Evolutionary conservation across 1,284 basidiomycete genomes (phyloP).

Genomic region (Malassezia obtusa): DNA sequence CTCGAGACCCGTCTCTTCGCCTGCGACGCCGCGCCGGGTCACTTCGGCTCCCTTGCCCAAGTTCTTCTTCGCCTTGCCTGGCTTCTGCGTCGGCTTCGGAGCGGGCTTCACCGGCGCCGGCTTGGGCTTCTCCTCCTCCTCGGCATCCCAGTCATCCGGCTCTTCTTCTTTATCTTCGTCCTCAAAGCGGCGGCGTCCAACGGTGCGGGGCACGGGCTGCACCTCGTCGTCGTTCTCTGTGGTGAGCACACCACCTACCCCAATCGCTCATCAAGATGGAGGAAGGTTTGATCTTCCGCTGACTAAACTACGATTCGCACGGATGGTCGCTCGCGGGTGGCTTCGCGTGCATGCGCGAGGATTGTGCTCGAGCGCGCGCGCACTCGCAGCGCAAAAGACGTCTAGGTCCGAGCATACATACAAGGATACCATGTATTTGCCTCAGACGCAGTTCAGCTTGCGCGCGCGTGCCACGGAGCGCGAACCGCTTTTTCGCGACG

Average conservation of each 20-base stretch:
- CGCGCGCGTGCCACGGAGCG: slow-evolving; percentile 62
- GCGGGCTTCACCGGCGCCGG: slow-evolving; percentile 37
- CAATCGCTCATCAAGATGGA: slow-evolving; percentile 31
- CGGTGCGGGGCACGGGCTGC: slow-evolving; percentile 15
- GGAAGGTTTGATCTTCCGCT: background rate
- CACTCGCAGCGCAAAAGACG: background rate
- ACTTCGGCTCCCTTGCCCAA: background rate
- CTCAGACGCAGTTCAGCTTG: slow-evolving; percentile 71
- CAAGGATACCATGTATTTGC: slow-evolving; percentile 68
- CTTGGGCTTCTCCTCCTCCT: slow-evolving; percentile 39
- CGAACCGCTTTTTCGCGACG: slow-evolving; percentile 57
- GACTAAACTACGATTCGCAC: background rate
- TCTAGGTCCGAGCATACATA: slow-evolving; percentile 1
- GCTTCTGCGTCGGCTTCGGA: slow-evolving; percentile 42
- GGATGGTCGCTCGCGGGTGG: background rate
- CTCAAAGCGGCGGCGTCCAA: slow-evolving; percentile 30
- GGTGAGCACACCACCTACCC: slow-evolving; percentile 21
- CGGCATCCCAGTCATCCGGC: slow-evolving; percentile 47
- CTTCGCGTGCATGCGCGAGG: background rate
- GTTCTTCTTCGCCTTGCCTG: slow-evolving; percentile 22
- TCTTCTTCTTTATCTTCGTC: slow-evolving; percentile 46
- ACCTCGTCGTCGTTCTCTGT: slow-evolving; percentile 40
- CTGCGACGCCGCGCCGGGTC: background rate
- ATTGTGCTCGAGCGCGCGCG: background rate
- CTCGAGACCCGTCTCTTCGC: slow-evolving; percentile 2